Evolutionary conservation across 345 rosid species (phyloP), one percentile per base, ranked within the genome.

Genomic region (Pseudoturritis turrita): DNA sequence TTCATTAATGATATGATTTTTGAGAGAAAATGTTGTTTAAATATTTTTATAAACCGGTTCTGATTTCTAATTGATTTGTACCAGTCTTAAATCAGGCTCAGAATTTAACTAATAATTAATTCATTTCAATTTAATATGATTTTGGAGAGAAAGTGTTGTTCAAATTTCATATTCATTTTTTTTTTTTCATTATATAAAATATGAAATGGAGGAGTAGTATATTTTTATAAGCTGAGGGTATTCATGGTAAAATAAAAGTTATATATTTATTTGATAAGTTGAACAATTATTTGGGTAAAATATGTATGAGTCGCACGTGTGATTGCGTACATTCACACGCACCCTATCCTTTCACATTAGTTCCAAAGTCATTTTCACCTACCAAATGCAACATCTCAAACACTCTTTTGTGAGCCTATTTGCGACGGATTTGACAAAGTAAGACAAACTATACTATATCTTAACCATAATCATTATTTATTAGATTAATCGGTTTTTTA

Each of bases 281-380:
- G 53, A 25, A 22, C 60, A 65, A 47, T 18, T 66, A 49, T 47
- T 47, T 66, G 68, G 62, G 53, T 66, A 0, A 31, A 59, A 54
- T 15, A 51, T 21, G 61, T 74, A 61, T 5, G 70, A 68, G 58
- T 53, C 43, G 75, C 75, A 70, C 70, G 79, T 69, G 75, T 75
- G 62, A 22, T 68, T 69, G 74, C 69, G 70, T 75, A 68, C 52
- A 69, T 44, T 52, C 13, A 23, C 70, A 76, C 75, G 59, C 75
- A 76, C 71, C 52, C 59, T 45, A 54, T 19, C 75, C 56, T 76
- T 76, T 76, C 79, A 46, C 47, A 76, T 62, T 76, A 62, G 79
- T 76, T 76, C 79, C 53, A 47, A 46, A 47, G 79, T 76, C 79
- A 62, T 55, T 76, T 69, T 76, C 79, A 69, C 75, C 70, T 69